These are phyloP conservation scores for Saprolegnia parasitica DNA, from an alignment of 352 stramenopile species.

Conservation along the genomic window DNA sequence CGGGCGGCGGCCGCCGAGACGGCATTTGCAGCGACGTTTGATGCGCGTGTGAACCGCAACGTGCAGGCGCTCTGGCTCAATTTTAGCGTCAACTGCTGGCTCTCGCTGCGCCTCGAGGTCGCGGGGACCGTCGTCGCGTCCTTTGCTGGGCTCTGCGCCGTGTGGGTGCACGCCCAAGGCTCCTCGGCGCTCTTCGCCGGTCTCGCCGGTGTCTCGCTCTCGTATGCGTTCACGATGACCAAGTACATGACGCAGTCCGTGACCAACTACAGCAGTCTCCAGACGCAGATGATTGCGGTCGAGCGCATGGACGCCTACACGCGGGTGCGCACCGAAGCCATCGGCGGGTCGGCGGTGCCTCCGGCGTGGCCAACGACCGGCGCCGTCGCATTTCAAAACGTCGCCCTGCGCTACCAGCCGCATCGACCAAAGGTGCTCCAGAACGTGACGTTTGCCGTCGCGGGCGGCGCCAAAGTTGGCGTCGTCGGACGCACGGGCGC, in stretches of 20 bases:
- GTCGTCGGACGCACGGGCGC: conserved; percentile 46
- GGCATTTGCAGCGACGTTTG: conserved; percentile 32
- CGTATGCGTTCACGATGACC: conserved; percentile 21
- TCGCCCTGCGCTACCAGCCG: conserved; percentile 56
- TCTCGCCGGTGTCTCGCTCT: conserved; percentile 16
- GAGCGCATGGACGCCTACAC: conserved; percentile 36
- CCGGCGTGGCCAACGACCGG: conserved; percentile 56
- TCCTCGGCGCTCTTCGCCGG: not conserved
- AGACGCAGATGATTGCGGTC: conserved; percentile 86
- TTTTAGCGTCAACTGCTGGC: conserved; percentile 92
- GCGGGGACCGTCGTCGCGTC: conserved; percentile 84
- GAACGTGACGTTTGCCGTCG: conserved; percentile 47
- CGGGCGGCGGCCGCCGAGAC: conserved; percentile 68
- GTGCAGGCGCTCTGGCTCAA: conserved; percentile 86
- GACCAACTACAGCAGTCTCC: conserved; percentile 33
- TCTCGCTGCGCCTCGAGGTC: conserved; percentile 89
- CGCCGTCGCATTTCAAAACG: conserved; percentile 57
- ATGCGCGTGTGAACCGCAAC: conserved; percentile 56
- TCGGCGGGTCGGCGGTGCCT: not conserved
- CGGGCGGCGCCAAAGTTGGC: conserved; percentile 48
- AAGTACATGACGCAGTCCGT: conserved; percentile 25
- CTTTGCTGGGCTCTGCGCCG: conserved; percentile 87
- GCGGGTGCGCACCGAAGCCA: not conserved
- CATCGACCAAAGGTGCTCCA: conserved; percentile 37
- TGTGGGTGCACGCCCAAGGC: conserved; percentile 39